phyloP scores from a whole-genome alignment of 768 basidiomycete genomes.

The Arthromyces matolae region DNA sequence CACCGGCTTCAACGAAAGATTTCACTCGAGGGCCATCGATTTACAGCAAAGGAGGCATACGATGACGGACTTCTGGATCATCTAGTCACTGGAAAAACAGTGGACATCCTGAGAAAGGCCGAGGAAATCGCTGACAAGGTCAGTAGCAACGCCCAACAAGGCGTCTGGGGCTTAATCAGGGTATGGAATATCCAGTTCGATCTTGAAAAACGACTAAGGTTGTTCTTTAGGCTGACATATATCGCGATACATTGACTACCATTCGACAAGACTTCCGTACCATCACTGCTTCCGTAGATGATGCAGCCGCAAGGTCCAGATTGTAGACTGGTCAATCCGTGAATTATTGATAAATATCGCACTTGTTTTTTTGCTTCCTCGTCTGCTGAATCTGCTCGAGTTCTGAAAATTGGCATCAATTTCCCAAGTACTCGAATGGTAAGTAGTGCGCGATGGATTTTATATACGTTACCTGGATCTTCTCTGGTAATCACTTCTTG shows the following conservation, averaged over 20 bases:
- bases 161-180: conserved; percentile 76
- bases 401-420: no score
- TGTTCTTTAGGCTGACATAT: conserved; percentile 47
- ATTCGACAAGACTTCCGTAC: conserved; percentile 36
- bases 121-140: conserved; percentile 56
- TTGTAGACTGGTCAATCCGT: no score
- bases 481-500: no score
- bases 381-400: no score
- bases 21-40: conserved; percentile 76
- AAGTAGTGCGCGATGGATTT: no score
- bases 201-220: no score
- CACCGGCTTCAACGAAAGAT: conserved; percentile 63
- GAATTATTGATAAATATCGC: background rate
- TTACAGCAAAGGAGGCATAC: conserved; percentile 68
- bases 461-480: no score
- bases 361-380: background rate
- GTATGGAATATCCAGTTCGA: conserved; percentile 30
- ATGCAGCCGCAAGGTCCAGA: conserved; percentile 47
- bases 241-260: conserved; percentile 47
- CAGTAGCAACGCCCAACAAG: conserved; percentile 46
- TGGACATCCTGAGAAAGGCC: conserved; percentile 58
- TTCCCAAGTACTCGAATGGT: no score
- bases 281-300: conserved; percentile 37
- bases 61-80: conserved; percentile 67
- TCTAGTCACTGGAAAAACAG: conserved; percentile 58